Conservation (phyloP, 2,329 filamentous ascomycete genomes). For the Ophiocordyceps camponoti-floridani region DNA sequence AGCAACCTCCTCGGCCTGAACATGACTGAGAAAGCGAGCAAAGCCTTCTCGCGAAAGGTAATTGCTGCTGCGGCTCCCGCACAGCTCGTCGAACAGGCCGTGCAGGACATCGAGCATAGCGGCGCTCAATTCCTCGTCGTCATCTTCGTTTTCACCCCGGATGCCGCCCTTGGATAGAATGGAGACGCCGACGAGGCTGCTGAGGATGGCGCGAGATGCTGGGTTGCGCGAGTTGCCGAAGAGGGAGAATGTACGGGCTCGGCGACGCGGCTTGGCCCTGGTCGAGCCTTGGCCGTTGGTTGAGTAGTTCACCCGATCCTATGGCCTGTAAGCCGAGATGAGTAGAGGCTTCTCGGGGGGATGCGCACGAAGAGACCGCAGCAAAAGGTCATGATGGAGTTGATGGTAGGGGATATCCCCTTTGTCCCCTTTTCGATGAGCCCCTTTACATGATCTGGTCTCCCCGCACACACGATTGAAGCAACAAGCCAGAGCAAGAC, state of each 20-base stretch:
- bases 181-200: slow-evolving; percentile 15
- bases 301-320: slow-evolving; percentile 4
- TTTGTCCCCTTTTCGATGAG: neutral
- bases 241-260: slow-evolving; percentile 19
- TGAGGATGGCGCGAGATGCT: slow-evolving; percentile 11
- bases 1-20: slow-evolving; percentile 24
- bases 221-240: slow-evolving; percentile 16
- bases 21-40: slow-evolving; percentile 13
- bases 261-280: slow-evolving; percentile 9
- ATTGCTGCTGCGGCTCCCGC: slow-evolving; percentile 10
- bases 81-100: slow-evolving; percentile 26
- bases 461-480: neutral
- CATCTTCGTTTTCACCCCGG: slow-evolving; percentile 9
- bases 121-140: slow-evolving; percentile 19
- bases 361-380: slow-evolving; percentile 9
- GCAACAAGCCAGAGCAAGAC: neutral
- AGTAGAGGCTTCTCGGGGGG: neutral
- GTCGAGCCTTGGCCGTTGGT: slow-evolving; percentile 1
- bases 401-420: neutral
- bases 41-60: neutral
- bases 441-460: neutral
- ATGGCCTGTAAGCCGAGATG: neutral
- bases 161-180: slow-evolving; percentile 7
- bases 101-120: slow-evolving; percentile 29
- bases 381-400: slow-evolving; percentile 5